phyloP scores from a whole-genome alignment of 257 asterid genomes.

The Paulownia fortunei region DNA sequence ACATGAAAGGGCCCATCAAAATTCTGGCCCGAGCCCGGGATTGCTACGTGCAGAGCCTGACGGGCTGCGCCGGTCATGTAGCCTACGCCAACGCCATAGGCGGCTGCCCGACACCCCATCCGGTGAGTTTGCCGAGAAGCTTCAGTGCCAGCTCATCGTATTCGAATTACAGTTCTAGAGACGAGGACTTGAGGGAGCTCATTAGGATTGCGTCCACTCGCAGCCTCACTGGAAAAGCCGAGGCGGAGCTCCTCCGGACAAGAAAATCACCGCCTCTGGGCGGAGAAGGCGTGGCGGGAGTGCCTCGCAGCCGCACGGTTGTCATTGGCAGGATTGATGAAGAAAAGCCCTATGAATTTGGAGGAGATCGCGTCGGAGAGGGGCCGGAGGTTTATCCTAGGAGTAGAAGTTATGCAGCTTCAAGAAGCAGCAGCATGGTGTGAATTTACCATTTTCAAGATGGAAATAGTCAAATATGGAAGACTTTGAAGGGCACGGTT shows the following conservation, averaged over 20 bases:
- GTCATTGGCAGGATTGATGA: constrained; percentile 69
- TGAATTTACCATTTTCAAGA: background rate
- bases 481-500: background rate
- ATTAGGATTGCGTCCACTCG: constrained; percentile 51
- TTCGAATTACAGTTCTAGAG: constrained; percentile 20
- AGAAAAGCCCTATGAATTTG: constrained; percentile 56
- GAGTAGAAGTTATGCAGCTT: constrained; percentile 52
- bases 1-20: constrained; percentile 47
- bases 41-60: constrained; percentile 47
- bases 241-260: constrained; percentile 32
- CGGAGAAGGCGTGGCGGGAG: constrained; percentile 26
- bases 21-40: constrained; percentile 54
- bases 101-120: constrained; percentile 39
- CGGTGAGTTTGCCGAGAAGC: constrained; percentile 38
- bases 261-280: background rate
- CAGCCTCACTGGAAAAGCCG: constrained; percentile 27
- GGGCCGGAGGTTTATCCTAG: constrained; percentile 36
- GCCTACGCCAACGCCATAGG: constrained; percentile 37
- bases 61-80: constrained; percentile 46
- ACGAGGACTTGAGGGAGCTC: constrained; percentile 54
- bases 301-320: constrained; percentile 47
- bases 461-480: background rate
- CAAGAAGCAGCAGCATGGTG: constrained; percentile 20
- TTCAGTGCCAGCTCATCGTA: constrained; percentile 40
- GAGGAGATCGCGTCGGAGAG: constrained; percentile 18